Evolutionary conservation across 2,329 filamentous ascomycete genomes (phyloP), one percentile per base, ranked within the genome.

Genomic region (Sporothrix euskadiensis): DNA sequence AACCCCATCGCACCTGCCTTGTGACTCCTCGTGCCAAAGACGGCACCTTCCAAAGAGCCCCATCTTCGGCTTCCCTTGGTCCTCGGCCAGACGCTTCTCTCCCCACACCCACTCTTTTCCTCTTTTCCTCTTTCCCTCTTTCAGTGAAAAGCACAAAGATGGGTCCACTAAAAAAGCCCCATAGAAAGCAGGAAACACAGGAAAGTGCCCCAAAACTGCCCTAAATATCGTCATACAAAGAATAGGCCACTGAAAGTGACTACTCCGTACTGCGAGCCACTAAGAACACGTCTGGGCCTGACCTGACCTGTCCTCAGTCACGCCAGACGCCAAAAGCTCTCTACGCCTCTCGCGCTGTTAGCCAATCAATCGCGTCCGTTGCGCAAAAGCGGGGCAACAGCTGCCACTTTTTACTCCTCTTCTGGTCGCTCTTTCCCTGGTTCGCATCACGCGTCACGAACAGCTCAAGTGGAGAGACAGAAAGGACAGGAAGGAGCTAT

Each of bases 351-450:
- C 10, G 2, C 10, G 16, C 41, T 2, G 2, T 12, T 35, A 14
- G n/a, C 75, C 75, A 76, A 76, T 74, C 12, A 74, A 66, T 47
- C 74, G 72, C 74, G 75, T 74, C 47, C 16, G 12, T 9, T 56
- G 6, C 1, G 7, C 54, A 32, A 47, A 56, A 65, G 39, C 32
- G 57, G 57, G 57, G 44, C 70, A 26, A 35, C 39, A 49, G 39
- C 54, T 61, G 9, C 56, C 54, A 41, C 32, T 56, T 26, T 54
- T 52, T 49, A 16, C 49, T 69, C 66, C 66, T 69, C 66, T 69
- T 56, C 41, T 44, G 7, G 41, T 26, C 26, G 41, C 49, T 19
- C 49, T 26, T 12, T 16, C 54, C 41, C 26, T 49, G 14, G 63
- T 59, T 72, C 41, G 19, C 56, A 52, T 71, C 61, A 71, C 74